Evolutionary conservation across 768 basidiomycete species (phyloP), one percentile per base, ranked within the genome.

Genomic region (Boletus tomentosulus): DNA sequence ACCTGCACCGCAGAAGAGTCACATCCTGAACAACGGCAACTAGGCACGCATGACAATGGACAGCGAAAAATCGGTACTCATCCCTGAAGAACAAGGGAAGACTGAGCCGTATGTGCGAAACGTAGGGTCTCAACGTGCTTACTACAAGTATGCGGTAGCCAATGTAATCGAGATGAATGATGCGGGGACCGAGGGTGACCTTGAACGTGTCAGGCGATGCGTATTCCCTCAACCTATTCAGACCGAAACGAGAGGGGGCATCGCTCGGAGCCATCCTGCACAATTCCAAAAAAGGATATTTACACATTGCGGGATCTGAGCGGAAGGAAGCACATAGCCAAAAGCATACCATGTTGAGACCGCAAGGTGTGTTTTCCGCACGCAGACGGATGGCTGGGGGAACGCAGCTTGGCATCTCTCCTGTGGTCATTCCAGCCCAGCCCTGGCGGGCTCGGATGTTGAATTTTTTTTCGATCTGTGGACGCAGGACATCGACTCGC

Each of bases 191-290:
- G 33, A 30, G 25, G 30, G 30, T 48, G 13, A 42, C 38, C n/a
- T 30, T 19, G 43, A 51, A 54, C 55, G 45, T 47, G 45, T 16
- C 27, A 22, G 30, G 50, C 55, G 49, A 53, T 55, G 54, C 46
- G 12, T 16, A 3, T 12, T 1, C 15, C n/a, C 37, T 45, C 34
- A 6, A 22, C 27, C 45, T 42, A 16, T 33, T 27, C 39, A 31
- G 31, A n/a, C 8, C 31, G 28, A 38, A 13, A 48, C n/a, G 25
- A n/a, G 16, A 34, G 46, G 24, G 7, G 2, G 44, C 51, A 59
- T 55, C 56, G 54, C 52, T 46, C 47, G 19, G 42, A 39, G 25
- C 24, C 54, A 62, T 54, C 41, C 53, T 56, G 49, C 48, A 27
- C 2, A 19, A 33, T 12, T n/a, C 28, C 12, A 38, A 51, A 51